Conservation (phyloP, 73 alveolate species). For the Tetrahymena malaccensis region DNA sequence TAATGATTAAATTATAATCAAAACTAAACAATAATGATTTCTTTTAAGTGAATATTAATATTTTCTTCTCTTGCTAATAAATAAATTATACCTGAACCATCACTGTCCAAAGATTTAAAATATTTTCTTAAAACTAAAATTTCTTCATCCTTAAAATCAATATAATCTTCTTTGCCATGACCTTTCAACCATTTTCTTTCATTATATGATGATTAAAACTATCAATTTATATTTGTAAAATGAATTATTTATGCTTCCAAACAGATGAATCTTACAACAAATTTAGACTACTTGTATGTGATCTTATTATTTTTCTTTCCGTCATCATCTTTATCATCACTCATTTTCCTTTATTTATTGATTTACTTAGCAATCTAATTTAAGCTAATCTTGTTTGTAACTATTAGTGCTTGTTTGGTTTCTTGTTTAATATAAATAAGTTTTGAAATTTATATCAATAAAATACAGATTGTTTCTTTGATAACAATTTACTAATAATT, state of each 20-base stretch:
- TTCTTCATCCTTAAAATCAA: slow-evolving; percentile 53
- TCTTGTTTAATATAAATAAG: neutral
- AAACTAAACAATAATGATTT: neutral
- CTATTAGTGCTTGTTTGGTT: neutral
- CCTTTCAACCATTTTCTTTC: slow-evolving; percentile 61
- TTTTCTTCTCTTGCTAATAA: neutral
- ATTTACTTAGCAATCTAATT: too few relatives aligned
- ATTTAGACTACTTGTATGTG: neutral
- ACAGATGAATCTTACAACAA: neutral
- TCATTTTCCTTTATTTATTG: neutral
- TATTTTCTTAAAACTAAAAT: slow-evolving; percentile 49
- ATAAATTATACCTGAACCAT: slow-evolving; percentile 57
- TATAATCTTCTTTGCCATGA: slow-evolving; percentile 52
- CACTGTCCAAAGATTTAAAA: slow-evolving; percentile 69
- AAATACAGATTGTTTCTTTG: neutral
- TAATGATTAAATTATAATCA: neutral
- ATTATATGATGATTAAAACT: slow-evolving; percentile 43
- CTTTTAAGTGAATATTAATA: neutral
- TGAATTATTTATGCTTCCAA: neutral
- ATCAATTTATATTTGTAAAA: neutral
- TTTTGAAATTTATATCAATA: neutral
- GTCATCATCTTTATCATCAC: neutral
- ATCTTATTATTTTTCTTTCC: neutral
- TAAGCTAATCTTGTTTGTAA: neutral
- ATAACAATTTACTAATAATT: too few relatives aligned